Base-by-base conservation (phyloP, 495 filamentous ascomycete species). In the Hyphodiscus hymeniophilus region DNA sequence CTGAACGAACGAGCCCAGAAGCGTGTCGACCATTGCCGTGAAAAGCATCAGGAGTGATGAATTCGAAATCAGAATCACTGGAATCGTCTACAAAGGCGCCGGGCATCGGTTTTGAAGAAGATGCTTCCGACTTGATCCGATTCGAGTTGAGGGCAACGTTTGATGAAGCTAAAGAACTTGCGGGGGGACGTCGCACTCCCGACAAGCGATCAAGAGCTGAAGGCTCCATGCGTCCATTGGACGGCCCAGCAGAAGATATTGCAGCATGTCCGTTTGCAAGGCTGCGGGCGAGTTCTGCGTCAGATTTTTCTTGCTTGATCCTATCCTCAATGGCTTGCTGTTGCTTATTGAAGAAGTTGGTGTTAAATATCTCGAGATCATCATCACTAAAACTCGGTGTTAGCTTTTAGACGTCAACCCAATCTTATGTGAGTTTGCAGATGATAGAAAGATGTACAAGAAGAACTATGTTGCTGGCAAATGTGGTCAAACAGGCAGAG, bases 261-360 rank as follows among this genome's bases (percentile, higher is more conserved):
- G 45, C 20, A 33, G 8, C 28, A 41, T 11, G 38, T 40, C 21
- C 18, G 20, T 21, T 56, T 47, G 40, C 54, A 7, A 79, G 48
- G 34, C 45, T 60, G 23, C 69, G 66, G 45, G 74, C 76, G 48
- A 68, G 59, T 50, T 72, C 71, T 34, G 56, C 73, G 50, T 80
- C 76, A n/a, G 48, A 58, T 21, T 61, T 66, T 47, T 71, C 66
- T 47, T 65, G 64, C 55, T 66, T 52, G 32, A 60, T 56, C 21
- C 56, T 58, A 12, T 62, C 60, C 50, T 65, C 38, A 6, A 64
- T 38, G 23, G 52, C 61, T 44, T 62, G 59, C 47, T 71, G 69
- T 21, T 63, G 58, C 45, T 60, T 56, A 39, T 45, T 57, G 54
- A 54, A 47, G 57, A 42, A 55, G 15, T 49, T 34, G 6, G 16